Evolutionary conservation across 495 filamentous ascomycete species (phyloP).

Genomic region (Tricharina praecox): DNA sequence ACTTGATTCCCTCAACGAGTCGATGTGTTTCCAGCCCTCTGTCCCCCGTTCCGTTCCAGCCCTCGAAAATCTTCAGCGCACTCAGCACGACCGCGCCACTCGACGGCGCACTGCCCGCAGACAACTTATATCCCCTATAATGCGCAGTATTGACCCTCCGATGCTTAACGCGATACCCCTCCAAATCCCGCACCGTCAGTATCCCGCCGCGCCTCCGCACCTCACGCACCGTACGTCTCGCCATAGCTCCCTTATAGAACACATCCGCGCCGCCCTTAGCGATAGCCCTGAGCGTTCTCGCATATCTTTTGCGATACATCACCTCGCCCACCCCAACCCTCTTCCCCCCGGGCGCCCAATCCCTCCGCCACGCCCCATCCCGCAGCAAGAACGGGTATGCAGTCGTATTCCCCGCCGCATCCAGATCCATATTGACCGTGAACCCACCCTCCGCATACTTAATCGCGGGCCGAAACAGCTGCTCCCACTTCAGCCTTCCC

Average conservation of each 20-base stretch:
- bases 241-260: conserved; percentile 60
- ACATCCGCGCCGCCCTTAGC: conserved; percentile 48
- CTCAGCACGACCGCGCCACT: conserved; percentile 56
- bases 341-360: conserved; percentile 73
- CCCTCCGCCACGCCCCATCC: conserved; percentile 62
- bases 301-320: conserved; percentile 63
- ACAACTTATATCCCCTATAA: conserved; percentile 55
- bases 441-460: conserved; percentile 63
- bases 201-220: neutral
- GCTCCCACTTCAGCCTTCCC: conserved; percentile 51
- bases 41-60: conserved; percentile 35
- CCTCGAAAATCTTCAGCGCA: conserved; percentile 61
- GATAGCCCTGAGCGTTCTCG: conserved; percentile 58
- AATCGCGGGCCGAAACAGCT: conserved; percentile 53
- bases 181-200: neutral
- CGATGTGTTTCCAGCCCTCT: conserved; percentile 57
- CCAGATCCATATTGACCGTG: conserved; percentile 28
- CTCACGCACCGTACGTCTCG: conserved; percentile 49
- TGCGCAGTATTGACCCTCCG: conserved; percentile 43
- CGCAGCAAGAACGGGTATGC: conserved; percentile 41
- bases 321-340: conserved; percentile 52
- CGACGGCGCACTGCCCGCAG: conserved; percentile 50
- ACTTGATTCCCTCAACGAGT: conserved; percentile 71
- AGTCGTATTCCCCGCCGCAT: neutral
- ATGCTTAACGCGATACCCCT: neutral